phyloP scores from a whole-genome alignment of 441 rosid species.

The Erysimum pusillum region DNA sequence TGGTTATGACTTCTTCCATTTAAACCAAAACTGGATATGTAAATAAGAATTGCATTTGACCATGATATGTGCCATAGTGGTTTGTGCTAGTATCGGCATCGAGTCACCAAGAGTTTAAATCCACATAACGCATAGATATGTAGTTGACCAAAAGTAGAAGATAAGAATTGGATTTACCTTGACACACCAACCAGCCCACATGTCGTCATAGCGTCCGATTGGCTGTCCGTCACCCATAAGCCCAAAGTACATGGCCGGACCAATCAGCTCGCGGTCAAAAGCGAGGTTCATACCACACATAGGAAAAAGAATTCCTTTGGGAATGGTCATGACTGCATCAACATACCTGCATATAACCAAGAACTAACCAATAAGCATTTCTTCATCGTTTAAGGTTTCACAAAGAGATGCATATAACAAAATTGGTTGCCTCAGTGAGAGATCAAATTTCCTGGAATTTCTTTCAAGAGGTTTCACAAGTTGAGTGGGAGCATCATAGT shows the following conservation, averaged over 20 bases:
- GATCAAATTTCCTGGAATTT: constrained; percentile 53
- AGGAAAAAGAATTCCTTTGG: constrained; percentile 62
- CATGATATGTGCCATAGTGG: not conserved
- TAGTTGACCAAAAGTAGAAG: not conserved
- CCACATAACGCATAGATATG: not conserved
- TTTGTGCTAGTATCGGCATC: not conserved
- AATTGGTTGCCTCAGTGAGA: not conserved
- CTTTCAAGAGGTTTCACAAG: constrained; percentile 64
- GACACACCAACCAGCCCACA: constrained; percentile 72
- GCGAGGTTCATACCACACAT: constrained; percentile 68
- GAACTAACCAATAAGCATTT: too few relatives aligned
- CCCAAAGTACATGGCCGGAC: constrained; percentile 71
- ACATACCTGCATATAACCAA: constrained; percentile 57
- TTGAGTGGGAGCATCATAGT: constrained; percentile 63
- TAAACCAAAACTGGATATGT: not conserved
- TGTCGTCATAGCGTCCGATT: constrained; percentile 60
- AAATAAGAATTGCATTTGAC: constrained; percentile 14
- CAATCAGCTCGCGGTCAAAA: constrained; percentile 59
- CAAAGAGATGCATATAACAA: too few relatives aligned
- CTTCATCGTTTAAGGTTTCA: not conserved
- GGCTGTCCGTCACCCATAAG: constrained; percentile 67
- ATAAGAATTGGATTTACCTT: constrained; percentile 59
- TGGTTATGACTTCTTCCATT: not conserved
- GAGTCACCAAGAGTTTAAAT: not conserved
- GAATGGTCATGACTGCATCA: constrained; percentile 60